Base-by-base conservation (phyloP, 345 rosid genomes). In the Psidium guajava region DNA sequence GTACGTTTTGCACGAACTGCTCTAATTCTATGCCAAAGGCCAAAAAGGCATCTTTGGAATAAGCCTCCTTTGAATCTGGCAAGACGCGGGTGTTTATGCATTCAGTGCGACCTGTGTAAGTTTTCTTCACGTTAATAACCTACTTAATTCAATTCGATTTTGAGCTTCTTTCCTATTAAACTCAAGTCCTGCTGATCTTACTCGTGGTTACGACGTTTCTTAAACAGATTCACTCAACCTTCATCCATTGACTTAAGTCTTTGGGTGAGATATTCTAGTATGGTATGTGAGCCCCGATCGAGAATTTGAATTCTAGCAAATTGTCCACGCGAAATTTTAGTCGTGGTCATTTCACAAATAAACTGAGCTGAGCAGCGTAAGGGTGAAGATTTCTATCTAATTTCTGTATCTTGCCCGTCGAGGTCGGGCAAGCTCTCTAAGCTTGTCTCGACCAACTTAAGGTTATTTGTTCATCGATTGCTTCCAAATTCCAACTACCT, bases 161-260 rank as follows among this genome's bases (percentile, higher is more conserved):
- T 27, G 73, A 59, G 73, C 16, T 27, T 59, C 8, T 59, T 13
- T 27, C 40, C 36, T 27, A 14, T 27, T 14, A 3, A 59, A 58
- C 32, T 12, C 5, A 11, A 58, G 8, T 58, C 64, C 25, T 16
- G 28, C n/a, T 0, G 16, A 1, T 11, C 12, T 1, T 0, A 2
- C 11, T 25, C 16, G 1, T 57, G 64, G 64, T 57, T 25, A 11
- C 5, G n/a, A 11, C 0, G 59, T 24, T 27, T 11, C 14, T 56
- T 4, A 56, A n/a, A 12, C 5, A 16, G 25, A 24, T 6, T 24
- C 0, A 5, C 3, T 58, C 28, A 40, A 3, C 0, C 4, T 57
- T n/a, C 11, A 2, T 32, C 16, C 6, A 1, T 11, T 25, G 64
- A n/a, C 3, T n/a, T n/a, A 1, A n/a, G 64, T 12, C n/a, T 58